Evolutionary conservation across 768 basidiomycete genomes (phyloP).

Genomic region (Leccinum boreale): DNA sequence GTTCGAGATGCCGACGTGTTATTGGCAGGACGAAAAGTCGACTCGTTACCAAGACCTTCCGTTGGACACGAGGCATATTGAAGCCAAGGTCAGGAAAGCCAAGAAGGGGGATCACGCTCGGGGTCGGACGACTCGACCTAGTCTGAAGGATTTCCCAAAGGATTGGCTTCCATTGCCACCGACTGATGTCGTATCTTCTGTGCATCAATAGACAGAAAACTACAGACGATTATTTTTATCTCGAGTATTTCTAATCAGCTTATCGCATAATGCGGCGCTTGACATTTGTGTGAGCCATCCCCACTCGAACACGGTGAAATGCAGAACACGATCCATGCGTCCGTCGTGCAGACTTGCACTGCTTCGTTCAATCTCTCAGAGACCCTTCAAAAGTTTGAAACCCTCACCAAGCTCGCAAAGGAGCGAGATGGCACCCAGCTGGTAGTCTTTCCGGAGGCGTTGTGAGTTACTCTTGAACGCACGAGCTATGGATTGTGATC

Average conservation of each 20-base stretch:
- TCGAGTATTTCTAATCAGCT: not conserved
- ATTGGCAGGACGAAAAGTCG: conserved; percentile 34
- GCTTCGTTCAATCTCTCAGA: conserved; percentile 42
- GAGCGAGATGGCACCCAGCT: conserved; percentile 46
- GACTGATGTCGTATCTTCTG: conserved; percentile 3
- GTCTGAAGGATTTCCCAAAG: conserved; percentile 76
- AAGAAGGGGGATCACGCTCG: conserved; percentile 69
- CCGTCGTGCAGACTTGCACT: conserved; percentile 52
- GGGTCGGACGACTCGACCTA: conserved; percentile 54
- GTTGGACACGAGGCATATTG: conserved; percentile 77
- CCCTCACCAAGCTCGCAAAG: conserved; percentile 42
- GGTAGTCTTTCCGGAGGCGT: conserved; percentile 57
- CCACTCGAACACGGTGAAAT: conserved; percentile 8
- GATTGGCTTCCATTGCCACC: conserved; percentile 66
- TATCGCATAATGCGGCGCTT: not conserved
- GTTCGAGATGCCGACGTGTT: conserved; percentile 14
- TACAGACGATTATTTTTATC: conserved; percentile 1
- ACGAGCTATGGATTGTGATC: not conserved
- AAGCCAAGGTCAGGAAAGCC: conserved; percentile 67
- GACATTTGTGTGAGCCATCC: not conserved
- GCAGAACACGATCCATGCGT: conserved; percentile 40
- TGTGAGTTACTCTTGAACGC: conserved; percentile 34
- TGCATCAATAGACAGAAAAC: conserved; percentile 7
- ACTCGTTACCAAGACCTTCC: conserved; percentile 60
- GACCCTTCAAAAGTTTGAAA: conserved; percentile 50